These are phyloP conservation scores for Leucogyrophana mollusca DNA, from an alignment of 768 basidiomycete species.

Conservation along the genomic window DNA sequence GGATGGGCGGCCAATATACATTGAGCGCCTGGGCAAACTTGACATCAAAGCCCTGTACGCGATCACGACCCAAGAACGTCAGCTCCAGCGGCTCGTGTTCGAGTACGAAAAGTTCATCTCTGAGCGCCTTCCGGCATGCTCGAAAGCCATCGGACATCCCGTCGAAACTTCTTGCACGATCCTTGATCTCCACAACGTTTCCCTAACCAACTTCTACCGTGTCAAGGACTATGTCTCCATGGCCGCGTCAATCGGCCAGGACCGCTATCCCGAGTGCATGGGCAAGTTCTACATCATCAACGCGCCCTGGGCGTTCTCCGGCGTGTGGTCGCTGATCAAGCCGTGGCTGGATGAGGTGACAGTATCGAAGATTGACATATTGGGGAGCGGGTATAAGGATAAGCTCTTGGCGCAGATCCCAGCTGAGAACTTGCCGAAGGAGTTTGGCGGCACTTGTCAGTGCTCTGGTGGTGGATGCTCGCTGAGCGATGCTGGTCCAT, in stretches of 20 bases:
- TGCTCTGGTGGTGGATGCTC: slow-evolving; percentile 82
- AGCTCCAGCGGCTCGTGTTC: slow-evolving; percentile 81
- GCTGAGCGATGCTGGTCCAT: slow-evolving; percentile 88
- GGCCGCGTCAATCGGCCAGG: slow-evolving; percentile 79
- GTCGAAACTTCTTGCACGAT: slow-evolving; percentile 98
- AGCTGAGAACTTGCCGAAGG: slow-evolving; percentile 77
- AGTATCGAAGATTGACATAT: slow-evolving; percentile 89
- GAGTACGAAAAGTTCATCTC: slow-evolving; percentile 91
- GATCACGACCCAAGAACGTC: slow-evolving; percentile 83
- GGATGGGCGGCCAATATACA: slow-evolving; percentile 95
- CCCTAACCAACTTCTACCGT: slow-evolving; percentile 76
- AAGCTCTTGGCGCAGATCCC: slow-evolving; percentile 81
- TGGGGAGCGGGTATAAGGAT: slow-evolving; percentile 74
- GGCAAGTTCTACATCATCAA: slow-evolving; percentile 99
- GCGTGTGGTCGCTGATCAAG: slow-evolving; percentile 88
- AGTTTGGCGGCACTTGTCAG: slow-evolving; percentile 80
- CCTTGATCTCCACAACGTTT: slow-evolving; percentile 79
- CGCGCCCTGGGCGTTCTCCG: slow-evolving; percentile 88
- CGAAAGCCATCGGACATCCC: slow-evolving; percentile 70
- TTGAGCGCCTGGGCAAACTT: slow-evolving; percentile 89
- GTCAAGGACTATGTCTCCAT: slow-evolving; percentile 90
- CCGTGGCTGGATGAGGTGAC: slow-evolving; percentile 95
- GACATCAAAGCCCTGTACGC: slow-evolving; percentile 82
- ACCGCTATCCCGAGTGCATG: slow-evolving; percentile 93
- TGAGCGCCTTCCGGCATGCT: slow-evolving; percentile 80